These are phyloP conservation scores for Boletus rufocinnamomeus DNA, from an alignment of 768 basidiomycete species.

Conservation along the genomic window DNA sequence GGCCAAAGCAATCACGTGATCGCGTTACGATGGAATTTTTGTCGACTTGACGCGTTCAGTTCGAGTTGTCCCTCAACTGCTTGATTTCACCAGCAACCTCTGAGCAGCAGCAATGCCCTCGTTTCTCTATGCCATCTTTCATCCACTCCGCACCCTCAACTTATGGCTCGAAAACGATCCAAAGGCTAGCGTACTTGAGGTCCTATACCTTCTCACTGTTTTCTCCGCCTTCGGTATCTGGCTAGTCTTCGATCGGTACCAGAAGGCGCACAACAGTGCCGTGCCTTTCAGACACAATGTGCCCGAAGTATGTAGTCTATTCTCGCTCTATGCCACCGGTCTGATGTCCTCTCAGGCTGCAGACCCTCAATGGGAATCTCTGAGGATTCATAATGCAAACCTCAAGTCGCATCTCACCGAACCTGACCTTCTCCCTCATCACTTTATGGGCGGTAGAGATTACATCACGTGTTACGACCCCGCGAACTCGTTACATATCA, in stretches of 20 bases:
- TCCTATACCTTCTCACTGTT: constrained; percentile 63
- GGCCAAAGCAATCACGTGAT: constrained; percentile 22
- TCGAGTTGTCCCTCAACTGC: constrained; percentile 7
- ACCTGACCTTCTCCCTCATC: constrained; percentile 52
- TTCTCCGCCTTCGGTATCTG: constrained; percentile 81
- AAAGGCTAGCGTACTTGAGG: constrained; percentile 54
- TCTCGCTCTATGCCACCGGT: constrained; percentile 3
- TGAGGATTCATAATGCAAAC: constrained; percentile 55
- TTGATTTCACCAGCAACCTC: neutral
- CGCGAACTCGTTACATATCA: constrained; percentile 80
- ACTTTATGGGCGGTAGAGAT: constrained; percentile 47
- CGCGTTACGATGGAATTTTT: constrained; percentile 5
- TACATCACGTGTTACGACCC: constrained; percentile 95
- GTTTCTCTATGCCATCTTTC: constrained; percentile 43
- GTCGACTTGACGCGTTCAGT: constrained; percentile 3
- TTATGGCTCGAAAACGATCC: constrained; percentile 49
- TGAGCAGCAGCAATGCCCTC: constrained; percentile 28
- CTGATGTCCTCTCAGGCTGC: constrained; percentile 47
- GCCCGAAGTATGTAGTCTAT: constrained; percentile 53
- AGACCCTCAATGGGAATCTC: constrained; percentile 57
- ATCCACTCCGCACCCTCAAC: constrained; percentile 54
- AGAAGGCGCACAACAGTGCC: constrained; percentile 71
- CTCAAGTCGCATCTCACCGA: constrained; percentile 66
- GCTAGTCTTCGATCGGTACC: constrained; percentile 74
- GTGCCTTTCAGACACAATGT: constrained; percentile 61